Percentiles rank a stretch among this genome's conserved stretches.
phyloP scores from a whole-genome alignment of 129 eudicot species.

The Silybum marianum region DNA sequence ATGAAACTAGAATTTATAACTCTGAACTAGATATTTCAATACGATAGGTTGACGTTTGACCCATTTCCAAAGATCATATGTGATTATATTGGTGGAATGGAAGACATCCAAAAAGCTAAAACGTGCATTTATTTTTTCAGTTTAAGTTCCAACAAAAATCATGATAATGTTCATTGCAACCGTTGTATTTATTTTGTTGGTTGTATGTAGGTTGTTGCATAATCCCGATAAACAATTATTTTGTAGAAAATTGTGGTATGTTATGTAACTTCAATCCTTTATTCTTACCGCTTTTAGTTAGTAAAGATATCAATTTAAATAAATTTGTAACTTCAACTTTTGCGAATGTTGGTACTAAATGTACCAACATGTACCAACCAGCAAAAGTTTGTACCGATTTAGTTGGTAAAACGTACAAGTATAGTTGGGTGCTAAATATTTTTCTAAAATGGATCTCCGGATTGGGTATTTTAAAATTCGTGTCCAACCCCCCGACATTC shows the following conservation, averaged over 20 bases:
- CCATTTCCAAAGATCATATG: constrained; percentile 58
- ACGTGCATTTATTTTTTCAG: constrained; percentile 34
- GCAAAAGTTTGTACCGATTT: too few species aligned
- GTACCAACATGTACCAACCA: too few species aligned
- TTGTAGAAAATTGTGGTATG: constrained; percentile 67
- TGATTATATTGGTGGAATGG: constrained; percentile 70
- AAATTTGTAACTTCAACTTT: too few species aligned
- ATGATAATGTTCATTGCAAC: background rate
- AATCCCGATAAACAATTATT: constrained; percentile 52
- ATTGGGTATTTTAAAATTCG: too few species aligned
- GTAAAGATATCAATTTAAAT: too few species aligned
- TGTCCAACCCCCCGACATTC: too few species aligned
- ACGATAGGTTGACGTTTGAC: constrained; percentile 65
- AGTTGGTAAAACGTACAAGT: too few species aligned
- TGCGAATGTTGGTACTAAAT: too few species aligned
- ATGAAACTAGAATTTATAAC: background rate
- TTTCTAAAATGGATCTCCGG: too few species aligned
- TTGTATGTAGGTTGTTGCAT: constrained; percentile 54
- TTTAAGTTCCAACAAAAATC: constrained; percentile 14
- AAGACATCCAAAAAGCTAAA: constrained; percentile 63
- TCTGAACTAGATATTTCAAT: constrained; percentile 12
- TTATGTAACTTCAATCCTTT: background rate
- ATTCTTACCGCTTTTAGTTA: too few species aligned
- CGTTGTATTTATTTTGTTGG: constrained; percentile 16
- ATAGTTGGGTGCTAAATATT: too few species aligned